Conservation (phyloP, 805 yeast genomes). For the Saturnispora sanitii region DNA sequence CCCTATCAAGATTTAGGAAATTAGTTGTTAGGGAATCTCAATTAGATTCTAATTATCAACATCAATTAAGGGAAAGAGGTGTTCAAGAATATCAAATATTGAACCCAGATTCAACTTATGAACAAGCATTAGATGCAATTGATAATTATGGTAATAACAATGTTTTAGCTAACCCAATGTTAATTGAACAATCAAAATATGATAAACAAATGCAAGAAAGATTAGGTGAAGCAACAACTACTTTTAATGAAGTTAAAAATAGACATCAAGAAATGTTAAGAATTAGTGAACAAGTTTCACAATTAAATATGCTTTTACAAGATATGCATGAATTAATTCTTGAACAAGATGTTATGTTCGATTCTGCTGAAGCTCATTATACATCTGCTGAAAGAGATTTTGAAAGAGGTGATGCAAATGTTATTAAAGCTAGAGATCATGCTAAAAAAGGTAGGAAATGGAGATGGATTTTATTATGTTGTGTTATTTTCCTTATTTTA, state of each 20-base stretch:
- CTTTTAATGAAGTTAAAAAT: constrained; percentile 80
- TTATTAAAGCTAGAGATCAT: constrained; percentile 68
- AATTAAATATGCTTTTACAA: constrained; percentile 79
- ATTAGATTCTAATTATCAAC: constrained; percentile 65
- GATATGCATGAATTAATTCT: constrained; percentile 92
- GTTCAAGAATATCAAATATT: constrained; percentile 80
- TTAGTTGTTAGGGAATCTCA: constrained; percentile 74
- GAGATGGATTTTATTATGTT: constrained; percentile 65
- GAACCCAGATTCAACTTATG: constrained; percentile 70
- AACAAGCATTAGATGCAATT: constrained; percentile 69
- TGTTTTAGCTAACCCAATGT: constrained; percentile 79
- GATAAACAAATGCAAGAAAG: constrained; percentile 32
- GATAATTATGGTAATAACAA: constrained; percentile 75
- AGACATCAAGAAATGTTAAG: constrained; percentile 85
- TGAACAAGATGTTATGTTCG: constrained; percentile 80
- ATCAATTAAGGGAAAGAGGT: constrained; percentile 43
- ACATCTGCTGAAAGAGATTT: constrained; percentile 73
- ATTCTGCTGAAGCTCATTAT: constrained; percentile 67
- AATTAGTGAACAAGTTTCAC: constrained; percentile 86
- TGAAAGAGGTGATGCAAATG: constrained; percentile 86
- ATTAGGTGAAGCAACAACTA: constrained; percentile 81
- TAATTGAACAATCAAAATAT: constrained; percentile 33
- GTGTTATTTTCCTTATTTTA: constrained; percentile 43
- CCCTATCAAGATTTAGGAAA: constrained; percentile 66
- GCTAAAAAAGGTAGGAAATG: constrained; percentile 82